phyloP scores from a whole-genome alignment of 1,284 basidiomycete species.

The Salmacisia buchloeana region DNA sequence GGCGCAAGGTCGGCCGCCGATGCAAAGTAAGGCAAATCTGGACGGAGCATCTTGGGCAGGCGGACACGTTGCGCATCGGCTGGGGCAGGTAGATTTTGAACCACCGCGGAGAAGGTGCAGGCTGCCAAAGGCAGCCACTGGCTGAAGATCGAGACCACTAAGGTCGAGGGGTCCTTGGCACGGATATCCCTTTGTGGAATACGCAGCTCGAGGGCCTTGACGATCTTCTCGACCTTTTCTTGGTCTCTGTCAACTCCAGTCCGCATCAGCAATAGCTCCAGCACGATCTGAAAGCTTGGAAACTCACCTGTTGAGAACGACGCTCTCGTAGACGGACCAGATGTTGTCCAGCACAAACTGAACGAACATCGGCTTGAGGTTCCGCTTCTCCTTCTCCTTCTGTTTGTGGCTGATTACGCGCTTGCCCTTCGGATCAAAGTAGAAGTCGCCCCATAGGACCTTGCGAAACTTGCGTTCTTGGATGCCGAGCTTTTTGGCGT shows the following conservation, averaged over 20 bases:
- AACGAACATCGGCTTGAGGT: slow-evolving; percentile 93
- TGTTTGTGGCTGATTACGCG: slow-evolving; percentile 86
- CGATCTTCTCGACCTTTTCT: slow-evolving; percentile 81
- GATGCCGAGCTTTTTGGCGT: slow-evolving; percentile 83
- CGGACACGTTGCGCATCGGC: slow-evolving; percentile 72
- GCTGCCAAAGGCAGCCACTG: slow-evolving; percentile 96
- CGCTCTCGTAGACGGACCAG: slow-evolving; percentile 75
- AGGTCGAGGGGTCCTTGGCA: slow-evolving; percentile 78
- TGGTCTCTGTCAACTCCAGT: slow-evolving; percentile 3
- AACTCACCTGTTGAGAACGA: slow-evolving; percentile 23
- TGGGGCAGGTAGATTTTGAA: slow-evolving; percentile 87
- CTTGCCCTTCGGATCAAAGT: slow-evolving; percentile 93
- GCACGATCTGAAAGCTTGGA: not conserved
- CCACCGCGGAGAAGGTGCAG: slow-evolving; percentile 82
- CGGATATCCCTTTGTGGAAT: slow-evolving; percentile 83
- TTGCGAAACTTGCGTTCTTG: slow-evolving; percentile 78
- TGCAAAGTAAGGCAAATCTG: slow-evolving; percentile 58
- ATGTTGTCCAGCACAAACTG: slow-evolving; percentile 97
- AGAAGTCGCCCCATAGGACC: slow-evolving; percentile 96
- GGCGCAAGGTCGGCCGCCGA: slow-evolving; percentile 32
- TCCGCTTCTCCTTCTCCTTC: slow-evolving; percentile 61
- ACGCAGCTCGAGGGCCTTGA: slow-evolving; percentile 73
- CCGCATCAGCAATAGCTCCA: not conserved
- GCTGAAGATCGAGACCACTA: slow-evolving; percentile 80
- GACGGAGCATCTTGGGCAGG: slow-evolving; percentile 88